Percentiles rank a stretch among this genome's conserved stretches.
Evolutionary conservation across 257 asterid genomes (phyloP).

Genomic region (Dorcoceras hygrometricum): DNA sequence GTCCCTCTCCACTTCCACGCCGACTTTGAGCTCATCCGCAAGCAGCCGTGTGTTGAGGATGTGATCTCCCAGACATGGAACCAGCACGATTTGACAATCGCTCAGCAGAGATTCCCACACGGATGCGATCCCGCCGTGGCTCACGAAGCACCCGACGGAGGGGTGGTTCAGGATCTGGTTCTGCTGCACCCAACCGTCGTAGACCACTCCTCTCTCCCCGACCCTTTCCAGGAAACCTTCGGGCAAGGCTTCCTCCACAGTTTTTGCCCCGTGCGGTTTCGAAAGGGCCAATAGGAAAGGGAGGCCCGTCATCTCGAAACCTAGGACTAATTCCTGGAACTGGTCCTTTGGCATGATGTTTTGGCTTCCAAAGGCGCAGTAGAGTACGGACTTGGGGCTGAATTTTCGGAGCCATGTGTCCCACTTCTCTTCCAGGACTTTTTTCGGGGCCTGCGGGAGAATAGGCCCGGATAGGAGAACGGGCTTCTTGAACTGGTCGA

Average conservation of each 20-base stretch:
- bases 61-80: slow-evolving; percentile 70
- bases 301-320: slow-evolving; percentile 63
- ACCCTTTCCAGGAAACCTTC: slow-evolving; percentile 67
- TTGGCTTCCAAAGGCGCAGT: slow-evolving; percentile 78
- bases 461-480: slow-evolving; percentile 64
- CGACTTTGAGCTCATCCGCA: slow-evolving; percentile 66
- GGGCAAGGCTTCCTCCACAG: slow-evolving; percentile 64
- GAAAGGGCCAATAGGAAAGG: slow-evolving; percentile 66
- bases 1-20: slow-evolving; percentile 72
- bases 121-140: slow-evolving; percentile 84
- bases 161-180: slow-evolving; percentile 61
- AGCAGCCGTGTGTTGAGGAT: slow-evolving; percentile 61
- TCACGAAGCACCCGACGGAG: slow-evolving; percentile 82
- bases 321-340: slow-evolving; percentile 63
- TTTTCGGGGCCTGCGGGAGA: slow-evolving; percentile 39
- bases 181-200: slow-evolving; percentile 76
- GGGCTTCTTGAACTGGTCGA: slow-evolving; percentile 48
- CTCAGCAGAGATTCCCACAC: slow-evolving; percentile 87
- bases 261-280: slow-evolving; percentile 48
- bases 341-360: slow-evolving; percentile 40
- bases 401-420: slow-evolving; percentile 50
- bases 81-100: slow-evolving; percentile 59
- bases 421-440: slow-evolving; percentile 47
- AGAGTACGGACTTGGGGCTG: slow-evolving; percentile 37
- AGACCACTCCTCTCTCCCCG: slow-evolving; percentile 48